Base-by-base conservation (phyloP, 2,329 filamentous ascomycete species). In the Epichloe baconii region DNA sequence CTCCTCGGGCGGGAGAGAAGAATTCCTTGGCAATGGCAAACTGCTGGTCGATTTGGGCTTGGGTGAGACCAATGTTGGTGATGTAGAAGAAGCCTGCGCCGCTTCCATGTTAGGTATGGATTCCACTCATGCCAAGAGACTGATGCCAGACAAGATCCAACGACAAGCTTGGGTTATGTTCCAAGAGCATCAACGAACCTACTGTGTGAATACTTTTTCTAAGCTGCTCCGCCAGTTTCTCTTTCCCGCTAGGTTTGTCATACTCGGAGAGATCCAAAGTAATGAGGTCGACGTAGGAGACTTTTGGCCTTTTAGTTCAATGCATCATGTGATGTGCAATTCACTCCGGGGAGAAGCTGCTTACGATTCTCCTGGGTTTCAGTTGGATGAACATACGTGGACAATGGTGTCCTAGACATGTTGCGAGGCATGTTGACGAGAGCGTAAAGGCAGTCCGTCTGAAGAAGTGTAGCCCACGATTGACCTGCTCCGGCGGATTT, bases 21-120 rank as follows among this genome's bases (percentile, higher is more conserved):
- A 83, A 73, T 37, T 76, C 69, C 52, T 78, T 77, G 1, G 74
- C 79, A 2, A 83, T 71, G 12, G 79, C 77, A 54, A 82, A 83
- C 55, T 83, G 79, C 5, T 70, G 67, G 55, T 83, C 74, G 2
- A 83, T 71, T 59, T 80, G 68, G 45, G 80, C 77, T 60, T 82
- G 77, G 1, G 65, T 67, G n/a, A 83, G 69, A 35, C 78, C 79
- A 54, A 78, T 82, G 63, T 82, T 80, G 53, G 74, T 76, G 19
- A 83, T 74, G 54, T 82, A 82, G 65, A 83, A 83, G 66, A 83
- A 79, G 0, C 79, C 66, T 52, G 37, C 38, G 31, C 3, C 14
- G 14, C 17, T 6, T 4, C 17, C 7, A 38, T 44, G 21, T 49
- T 11, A 44, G 35, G n/a, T 38, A 14, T 38, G n/a, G 37, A 2